Base-by-base conservation (phyloP, 805 yeast species). In the Candida oleophila region DNA sequence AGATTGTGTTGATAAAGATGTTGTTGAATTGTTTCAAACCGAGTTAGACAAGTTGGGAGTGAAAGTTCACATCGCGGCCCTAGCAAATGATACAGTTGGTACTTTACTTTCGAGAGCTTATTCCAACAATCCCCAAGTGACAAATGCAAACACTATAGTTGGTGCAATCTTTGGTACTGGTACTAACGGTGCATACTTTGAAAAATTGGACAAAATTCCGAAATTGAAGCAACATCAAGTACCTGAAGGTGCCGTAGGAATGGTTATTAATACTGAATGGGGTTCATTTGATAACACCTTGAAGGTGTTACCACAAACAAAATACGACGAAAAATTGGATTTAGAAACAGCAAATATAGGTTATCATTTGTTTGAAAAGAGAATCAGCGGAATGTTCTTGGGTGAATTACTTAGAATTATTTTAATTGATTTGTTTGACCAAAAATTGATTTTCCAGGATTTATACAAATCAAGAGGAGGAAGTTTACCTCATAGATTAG, bases 81-180 rank as follows among this genome's bases (percentile, higher is more conserved):
- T 94, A 49, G 95, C 96, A 22, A 92, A 92, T 64, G 99, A 92
- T 64, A 94, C 98, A 1, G 96, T 90, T 15, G 98, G 99, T 38
- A 91, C 98, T 11, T 76, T 92, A 50, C 73, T 92, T 60, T 84
- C 96, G 8, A 83, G 96, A 57, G 85, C 97, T 22, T 92, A 92
- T 68, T 73, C 88, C 3, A 81, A 88, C 32, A 72, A 78, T 43
- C 76, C 82, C 34, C 65, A 76, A 18, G 77, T 83, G 50, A 78
- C 84, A 43, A 82, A 81, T 49, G 82, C 94, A 41, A 83, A 82
- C 47, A 88, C 97, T 8, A 78, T 87, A 7, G 74, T 91, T 54
- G 98, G 99, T 42, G 83, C 91, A 51, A 92, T 92, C 52, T 89
- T 91, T 60, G 99, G 99, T 54, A 94, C 99, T 2, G 99, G 99